Conservation (phyloP, 129 eudicot genomes). For the Erigeron canadensis region DNA sequence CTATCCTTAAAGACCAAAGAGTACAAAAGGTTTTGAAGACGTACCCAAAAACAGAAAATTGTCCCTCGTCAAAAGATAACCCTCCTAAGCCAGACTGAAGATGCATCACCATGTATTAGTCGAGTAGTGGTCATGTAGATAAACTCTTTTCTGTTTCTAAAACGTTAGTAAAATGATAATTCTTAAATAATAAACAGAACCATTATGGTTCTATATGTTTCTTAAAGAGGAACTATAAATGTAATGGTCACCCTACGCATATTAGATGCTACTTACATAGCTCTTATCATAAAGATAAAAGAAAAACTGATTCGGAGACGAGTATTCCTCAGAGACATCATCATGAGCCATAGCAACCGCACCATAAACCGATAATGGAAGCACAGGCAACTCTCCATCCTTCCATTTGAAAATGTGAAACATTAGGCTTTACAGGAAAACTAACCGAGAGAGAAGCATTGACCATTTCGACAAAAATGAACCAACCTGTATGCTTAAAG, state of each 20-base stretch:
- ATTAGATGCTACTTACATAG: slow-evolving; percentile 57
- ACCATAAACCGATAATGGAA: slow-evolving; percentile 96
- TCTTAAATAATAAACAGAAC: background rate
- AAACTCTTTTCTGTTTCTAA: background rate
- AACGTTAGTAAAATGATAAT: background rate
- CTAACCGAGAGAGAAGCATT: background rate
- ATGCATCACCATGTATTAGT: slow-evolving; percentile 28
- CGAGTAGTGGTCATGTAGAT: background rate
- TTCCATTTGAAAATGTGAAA: slow-evolving; percentile 24
- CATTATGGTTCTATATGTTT: background rate
- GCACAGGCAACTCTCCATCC: slow-evolving; percentile 99
- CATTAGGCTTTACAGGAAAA: slow-evolving; percentile 1
- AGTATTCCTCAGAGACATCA: slow-evolving; percentile 85
- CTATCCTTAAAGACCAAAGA: background rate
- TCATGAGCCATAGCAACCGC: slow-evolving; percentile 95
- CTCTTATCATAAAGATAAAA: slow-evolving; percentile 95
- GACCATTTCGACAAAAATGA: slow-evolving; percentile 7
- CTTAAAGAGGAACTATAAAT: background rate
- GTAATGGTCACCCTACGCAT: background rate
- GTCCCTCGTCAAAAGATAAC: slow-evolving; percentile 98
- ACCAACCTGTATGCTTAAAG: slow-evolving; percentile 87
- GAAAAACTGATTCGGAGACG: slow-evolving; percentile 97
- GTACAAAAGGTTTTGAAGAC: slow-evolving; percentile 20
- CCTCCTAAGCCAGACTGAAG: slow-evolving; percentile 99
- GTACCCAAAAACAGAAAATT: slow-evolving; percentile 98